Evolutionary conservation across 2,329 filamentous ascomycete species (phyloP).

Genomic region (Blumeria graminis): DNA sequence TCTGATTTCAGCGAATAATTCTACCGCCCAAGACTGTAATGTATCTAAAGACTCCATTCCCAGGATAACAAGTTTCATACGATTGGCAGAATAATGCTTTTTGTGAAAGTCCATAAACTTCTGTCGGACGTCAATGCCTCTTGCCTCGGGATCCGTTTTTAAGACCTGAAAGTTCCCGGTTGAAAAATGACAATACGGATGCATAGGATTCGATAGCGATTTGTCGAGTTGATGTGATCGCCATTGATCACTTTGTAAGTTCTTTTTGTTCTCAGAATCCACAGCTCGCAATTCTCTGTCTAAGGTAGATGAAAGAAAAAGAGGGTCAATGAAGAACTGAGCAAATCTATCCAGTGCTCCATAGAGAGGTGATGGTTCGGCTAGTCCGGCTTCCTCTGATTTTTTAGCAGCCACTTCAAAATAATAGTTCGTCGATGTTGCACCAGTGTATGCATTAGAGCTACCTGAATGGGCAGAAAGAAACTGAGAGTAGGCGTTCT

Average conservation of each 20-base stretch:
- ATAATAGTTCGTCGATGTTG: conserved; percentile 91
- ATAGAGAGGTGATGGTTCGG: conserved; percentile 39
- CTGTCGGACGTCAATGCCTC: conserved; percentile 43
- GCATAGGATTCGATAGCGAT: conserved; percentile 40
- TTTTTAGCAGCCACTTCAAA: conserved; percentile 80
- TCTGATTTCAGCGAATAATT: conserved; percentile 40
- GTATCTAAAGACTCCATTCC: conserved; percentile 42
- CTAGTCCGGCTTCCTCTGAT: conserved; percentile 36
- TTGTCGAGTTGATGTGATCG: conserved; percentile 47
- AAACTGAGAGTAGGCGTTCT: conserved; percentile 91
- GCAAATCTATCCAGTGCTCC: conserved; percentile 51
- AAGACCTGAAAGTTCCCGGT: conserved; percentile 48
- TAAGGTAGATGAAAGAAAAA: conserved; percentile 45
- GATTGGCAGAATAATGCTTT: conserved; percentile 48
- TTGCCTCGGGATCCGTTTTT: conserved; percentile 40
- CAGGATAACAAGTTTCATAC: conserved; percentile 49
- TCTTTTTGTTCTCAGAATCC: conserved; percentile 63
- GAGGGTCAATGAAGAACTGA: conserved; percentile 49
- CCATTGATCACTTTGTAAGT: conserved; percentile 50
- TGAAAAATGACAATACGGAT: conserved; percentile 51
- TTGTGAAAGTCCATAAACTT: conserved; percentile 53
- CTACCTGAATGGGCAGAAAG: conserved; percentile 71
- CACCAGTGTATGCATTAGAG: conserved; percentile 85
- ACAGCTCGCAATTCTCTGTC: conserved; percentile 49
- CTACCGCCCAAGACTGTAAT: conserved; percentile 41